Conservation (phyloP, 106 monocot species). For the Agapanthus africanus region DNA sequence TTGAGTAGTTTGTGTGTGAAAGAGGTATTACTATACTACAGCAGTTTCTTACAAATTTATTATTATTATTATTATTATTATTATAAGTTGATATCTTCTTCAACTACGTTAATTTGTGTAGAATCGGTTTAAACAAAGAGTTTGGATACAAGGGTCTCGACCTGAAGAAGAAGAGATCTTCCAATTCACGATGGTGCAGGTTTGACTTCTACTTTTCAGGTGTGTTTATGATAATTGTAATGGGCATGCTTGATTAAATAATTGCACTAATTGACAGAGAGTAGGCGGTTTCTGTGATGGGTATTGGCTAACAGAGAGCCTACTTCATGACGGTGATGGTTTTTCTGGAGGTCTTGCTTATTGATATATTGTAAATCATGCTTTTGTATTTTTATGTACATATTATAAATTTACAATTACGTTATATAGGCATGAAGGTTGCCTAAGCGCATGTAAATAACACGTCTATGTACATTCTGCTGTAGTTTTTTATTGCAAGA, state of each 20-base stretch:
- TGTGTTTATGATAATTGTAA: background rate
- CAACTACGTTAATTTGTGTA: constrained; percentile 14
- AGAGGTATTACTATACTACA: constrained; percentile 40
- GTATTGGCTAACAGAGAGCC: constrained; percentile 95
- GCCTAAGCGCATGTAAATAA: constrained; percentile 1
- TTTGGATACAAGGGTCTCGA: constrained; percentile 80
- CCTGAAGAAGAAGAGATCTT: constrained; percentile 93
- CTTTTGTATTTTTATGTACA: background rate
- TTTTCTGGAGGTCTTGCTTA: constrained; percentile 86
- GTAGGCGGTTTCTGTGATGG: constrained; percentile 88
- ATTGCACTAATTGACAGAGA: constrained; percentile 33
- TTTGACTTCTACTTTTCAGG: constrained; percentile 8
- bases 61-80: too few species aligned
- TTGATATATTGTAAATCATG: constrained; percentile 21
- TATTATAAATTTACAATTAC: background rate
- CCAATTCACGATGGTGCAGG: constrained; percentile 92
- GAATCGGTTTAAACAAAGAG: constrained; percentile 79
- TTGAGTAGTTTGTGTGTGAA: constrained; percentile 75
- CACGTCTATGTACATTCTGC: background rate
- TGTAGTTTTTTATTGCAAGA: background rate
- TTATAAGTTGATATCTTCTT: constrained; percentile 3
- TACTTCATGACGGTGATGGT: constrained; percentile 70
- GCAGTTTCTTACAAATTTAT: too few species aligned
- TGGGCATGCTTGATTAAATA: constrained; percentile 9
- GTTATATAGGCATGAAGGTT: background rate